A percentile compares a stretch with the other conserved stretches of the same genome.
These are phyloP conservation scores for Mucor piriformis DNA, from an alignment of 371 early-diverging fungal genomes.

Conservation along the genomic window DNA sequence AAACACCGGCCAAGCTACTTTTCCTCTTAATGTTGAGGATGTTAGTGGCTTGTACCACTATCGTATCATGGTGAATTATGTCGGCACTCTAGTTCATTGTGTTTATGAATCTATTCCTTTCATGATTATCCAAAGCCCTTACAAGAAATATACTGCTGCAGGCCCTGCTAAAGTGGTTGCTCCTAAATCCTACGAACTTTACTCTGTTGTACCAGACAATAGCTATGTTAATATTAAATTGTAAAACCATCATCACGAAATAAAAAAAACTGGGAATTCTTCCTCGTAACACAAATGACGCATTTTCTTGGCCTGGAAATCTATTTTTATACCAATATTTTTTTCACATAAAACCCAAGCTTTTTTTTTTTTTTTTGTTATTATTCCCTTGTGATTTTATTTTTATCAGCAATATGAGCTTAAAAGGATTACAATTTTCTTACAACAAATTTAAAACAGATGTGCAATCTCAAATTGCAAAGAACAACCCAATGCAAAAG, in stretches of 20 bases:
- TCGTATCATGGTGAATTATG: slow-evolving; percentile 44
- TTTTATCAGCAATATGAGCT: slow-evolving; percentile 33
- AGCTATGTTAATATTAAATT: background rate
- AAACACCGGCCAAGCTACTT: slow-evolving; percentile 25
- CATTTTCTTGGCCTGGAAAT: background rate
- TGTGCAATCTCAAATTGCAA: slow-evolving; percentile 45
- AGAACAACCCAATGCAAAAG: slow-evolving; percentile 47
- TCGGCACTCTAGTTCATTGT: slow-evolving; percentile 29
- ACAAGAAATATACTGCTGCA: slow-evolving; percentile 8
- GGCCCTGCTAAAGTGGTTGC: slow-evolving; percentile 6
- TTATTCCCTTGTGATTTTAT: background rate
- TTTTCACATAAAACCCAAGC: background rate
- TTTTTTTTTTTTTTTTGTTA: background rate
- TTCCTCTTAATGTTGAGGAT: slow-evolving; percentile 26
- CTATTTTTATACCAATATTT: background rate
- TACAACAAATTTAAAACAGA: slow-evolving; percentile 45
- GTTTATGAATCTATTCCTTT: slow-evolving; percentile 42
- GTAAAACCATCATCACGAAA: background rate
- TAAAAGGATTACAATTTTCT: slow-evolving; percentile 49
- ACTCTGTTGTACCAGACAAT: background rate
- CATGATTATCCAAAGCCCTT: slow-evolving; percentile 30
- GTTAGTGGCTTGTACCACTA: slow-evolving; percentile 36
- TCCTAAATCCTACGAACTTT: background rate
- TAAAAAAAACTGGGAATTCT: background rate
- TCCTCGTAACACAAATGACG: background rate